Base-by-base conservation (phyloP, 2,329 filamentous ascomycete genomes). In the Neofusicoccum laricinum region DNA sequence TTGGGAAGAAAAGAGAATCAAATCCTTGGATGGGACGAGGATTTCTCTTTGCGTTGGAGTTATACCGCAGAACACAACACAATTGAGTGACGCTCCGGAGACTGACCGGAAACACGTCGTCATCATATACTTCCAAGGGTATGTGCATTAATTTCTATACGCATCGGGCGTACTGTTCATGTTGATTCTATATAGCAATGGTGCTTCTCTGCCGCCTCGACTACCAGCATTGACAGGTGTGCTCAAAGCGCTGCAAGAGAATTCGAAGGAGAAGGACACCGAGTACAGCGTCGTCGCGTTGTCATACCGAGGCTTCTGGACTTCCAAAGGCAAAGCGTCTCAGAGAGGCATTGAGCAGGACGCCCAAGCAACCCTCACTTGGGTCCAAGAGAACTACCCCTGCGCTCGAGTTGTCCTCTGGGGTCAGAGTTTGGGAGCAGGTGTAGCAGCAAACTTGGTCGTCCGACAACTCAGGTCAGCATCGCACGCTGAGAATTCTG, bases 361-460 rank as follows among this genome's bases (percentile, higher is more conserved):
- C 73, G 85, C 88, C 1, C 80, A 84, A 64, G 89, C 90, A 0
- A 85, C 88, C 7, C 72, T 91, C 21, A 69, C 78, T 10, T 92
- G 89, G 88, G 82, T 90, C 25, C 78, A 79, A 3, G 71, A 82
- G 17, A 75, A 70, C 0, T 79, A 82, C 48, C 67, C 76, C 25
- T 7, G 4, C 15, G 80, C 84, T 69, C n/a, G 7, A 17, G 66
- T 91, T 1, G 71, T 92, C 0, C 76, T 93, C 11, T 93, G 90
- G 90, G 90, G 90, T 0, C 90, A 93, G 74, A 92, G 88, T 67
- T 87, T 93, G 62, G 91, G 91, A 1, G 85, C 88, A 30, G 90
- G 88, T 1, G 85, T 93, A 46, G 90, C 88, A 12, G 88, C 87
- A 15, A 87, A 85, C 14, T 30, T 65, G 14, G 32, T 40, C 30